Evolutionary conservation across 148 eudicot species (phyloP).

Genomic region (Dianthus caryophyllus): DNA sequence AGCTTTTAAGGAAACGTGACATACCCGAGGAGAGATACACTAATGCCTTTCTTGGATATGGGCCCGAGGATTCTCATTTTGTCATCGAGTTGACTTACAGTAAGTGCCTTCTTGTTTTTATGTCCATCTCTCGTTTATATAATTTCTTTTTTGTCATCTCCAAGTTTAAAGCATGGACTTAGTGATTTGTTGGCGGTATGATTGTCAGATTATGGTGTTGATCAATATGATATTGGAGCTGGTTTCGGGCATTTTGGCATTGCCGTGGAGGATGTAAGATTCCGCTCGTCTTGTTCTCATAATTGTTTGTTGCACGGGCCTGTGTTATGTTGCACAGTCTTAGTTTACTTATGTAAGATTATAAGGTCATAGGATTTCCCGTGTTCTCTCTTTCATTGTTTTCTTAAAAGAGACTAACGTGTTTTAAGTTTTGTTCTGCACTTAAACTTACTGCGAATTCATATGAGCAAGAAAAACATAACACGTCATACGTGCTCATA

Average conservation of each 20-base stretch:
- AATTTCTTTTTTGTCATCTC: background rate
- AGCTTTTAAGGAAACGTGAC: constrained; percentile 42
- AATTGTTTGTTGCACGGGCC: background rate
- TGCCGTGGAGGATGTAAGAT: constrained; percentile 49
- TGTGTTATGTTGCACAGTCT: background rate
- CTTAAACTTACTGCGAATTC: background rate
- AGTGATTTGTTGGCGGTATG: background rate
- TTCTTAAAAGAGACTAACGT: too few relatives aligned
- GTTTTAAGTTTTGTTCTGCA: too few relatives aligned
- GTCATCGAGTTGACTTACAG: constrained; percentile 45
- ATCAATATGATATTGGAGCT: constrained; percentile 45
- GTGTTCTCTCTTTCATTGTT: background rate
- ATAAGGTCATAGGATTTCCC: too few relatives aligned
- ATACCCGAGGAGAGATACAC: constrained; percentile 45
- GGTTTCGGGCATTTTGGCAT: constrained; percentile 55
- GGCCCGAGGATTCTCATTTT: constrained; percentile 50
- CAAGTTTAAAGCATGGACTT: background rate
- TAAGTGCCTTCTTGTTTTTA: constrained; percentile 15
- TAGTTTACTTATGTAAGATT: background rate
- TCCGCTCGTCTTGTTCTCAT: constrained; percentile 4
- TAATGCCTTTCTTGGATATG: constrained; percentile 50
- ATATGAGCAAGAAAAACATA: background rate
- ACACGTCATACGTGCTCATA: background rate
- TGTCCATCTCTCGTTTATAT: too few relatives aligned
- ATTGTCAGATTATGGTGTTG: constrained; percentile 44